Conservation (phyloP, 1,284 basidiomycete species). For the Pholiota adiposa region DNA sequence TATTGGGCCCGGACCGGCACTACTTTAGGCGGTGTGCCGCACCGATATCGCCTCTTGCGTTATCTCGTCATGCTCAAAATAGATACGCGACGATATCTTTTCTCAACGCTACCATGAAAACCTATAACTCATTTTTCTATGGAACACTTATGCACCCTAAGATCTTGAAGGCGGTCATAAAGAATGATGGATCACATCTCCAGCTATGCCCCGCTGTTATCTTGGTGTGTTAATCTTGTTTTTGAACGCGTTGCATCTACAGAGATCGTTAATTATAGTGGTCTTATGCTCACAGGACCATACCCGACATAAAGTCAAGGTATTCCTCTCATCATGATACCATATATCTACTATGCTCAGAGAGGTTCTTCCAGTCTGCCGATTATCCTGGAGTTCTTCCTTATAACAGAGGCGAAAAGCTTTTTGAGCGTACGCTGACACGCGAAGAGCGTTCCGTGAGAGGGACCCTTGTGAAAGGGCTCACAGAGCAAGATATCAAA, state of each 20-base stretch:
- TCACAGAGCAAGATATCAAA: slow-evolving; percentile 64
- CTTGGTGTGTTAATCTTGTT: slow-evolving; percentile 36
- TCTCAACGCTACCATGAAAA: neutral
- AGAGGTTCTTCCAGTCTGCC: slow-evolving; percentile 42
- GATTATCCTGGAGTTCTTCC: slow-evolving; percentile 80
- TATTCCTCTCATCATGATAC: slow-evolving; percentile 20
- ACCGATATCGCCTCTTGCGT: neutral
- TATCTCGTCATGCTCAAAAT: neutral
- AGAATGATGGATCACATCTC: slow-evolving; percentile 58
- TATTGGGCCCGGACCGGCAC: neutral
- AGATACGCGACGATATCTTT: neutral
- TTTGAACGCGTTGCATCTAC: too few species aligned
- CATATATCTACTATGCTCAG: neutral
- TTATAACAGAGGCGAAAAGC: slow-evolving; percentile 45
- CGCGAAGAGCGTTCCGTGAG: slow-evolving; percentile 62
- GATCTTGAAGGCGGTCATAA: slow-evolving; percentile 67
- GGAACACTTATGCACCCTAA: slow-evolving; percentile 81
- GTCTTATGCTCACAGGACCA: slow-evolving; percentile 52
- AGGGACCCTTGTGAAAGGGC: slow-evolving; percentile 73
- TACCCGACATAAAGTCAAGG: slow-evolving; percentile 73
- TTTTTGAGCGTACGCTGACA: slow-evolving; percentile 50
- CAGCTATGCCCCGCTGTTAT: slow-evolving; percentile 60
- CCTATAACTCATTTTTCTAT: slow-evolving; percentile 77
- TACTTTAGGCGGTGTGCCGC: neutral
- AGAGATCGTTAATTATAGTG: neutral